Evolutionary conservation across 2,329 filamentous ascomycete species (phyloP).

Genomic region (Trichoderma pleuroti): DNA sequence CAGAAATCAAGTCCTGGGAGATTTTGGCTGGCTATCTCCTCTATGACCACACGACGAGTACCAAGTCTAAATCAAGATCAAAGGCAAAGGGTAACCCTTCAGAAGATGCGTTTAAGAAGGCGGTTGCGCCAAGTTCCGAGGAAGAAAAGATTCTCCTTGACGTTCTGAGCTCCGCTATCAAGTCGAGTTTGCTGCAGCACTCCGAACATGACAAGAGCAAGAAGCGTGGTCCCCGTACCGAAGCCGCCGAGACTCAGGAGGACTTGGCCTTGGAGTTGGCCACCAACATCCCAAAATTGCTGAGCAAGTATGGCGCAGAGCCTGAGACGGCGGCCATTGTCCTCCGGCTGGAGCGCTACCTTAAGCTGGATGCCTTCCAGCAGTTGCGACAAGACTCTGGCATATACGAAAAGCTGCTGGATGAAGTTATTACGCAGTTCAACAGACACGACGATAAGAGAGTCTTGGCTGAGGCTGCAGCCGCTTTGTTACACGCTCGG

Average conservation of each 20-base stretch:
- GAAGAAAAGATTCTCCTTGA: conserved; percentile 87
- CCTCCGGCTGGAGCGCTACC: conserved; percentile 76
- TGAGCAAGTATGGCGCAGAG: conserved; percentile 91
- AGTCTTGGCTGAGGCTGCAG: conserved; percentile 79
- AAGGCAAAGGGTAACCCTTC: conserved; percentile 50
- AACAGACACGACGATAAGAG: conserved; percentile 83
- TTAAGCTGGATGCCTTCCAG: conserved; percentile 84
- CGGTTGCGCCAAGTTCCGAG: conserved; percentile 67
- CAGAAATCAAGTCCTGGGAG: conserved; percentile 83
- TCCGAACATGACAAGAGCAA: conserved; percentile 61
- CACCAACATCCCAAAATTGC: conserved; percentile 72
- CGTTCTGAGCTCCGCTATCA: conserved; percentile 78
- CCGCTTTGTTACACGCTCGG: conserved; percentile 78
- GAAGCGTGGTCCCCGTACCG: conserved; percentile 56
- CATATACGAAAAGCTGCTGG: conserved; percentile 74
- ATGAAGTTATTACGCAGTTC: conserved; percentile 93
- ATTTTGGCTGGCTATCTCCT: conserved; percentile 83
- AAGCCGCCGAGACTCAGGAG: conserved; percentile 70
- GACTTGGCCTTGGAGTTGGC: conserved; percentile 75
- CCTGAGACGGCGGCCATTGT: conserved; percentile 83
- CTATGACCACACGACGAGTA: conserved; percentile 77
- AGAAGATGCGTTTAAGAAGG: conserved; percentile 63
- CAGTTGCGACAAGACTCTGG: conserved; percentile 83
- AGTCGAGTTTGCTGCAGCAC: conserved; percentile 64
- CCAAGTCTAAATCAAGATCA: conserved; percentile 49